Evolutionary conservation across 2,329 filamentous ascomycete species (phyloP), one percentile per base, ranked within the genome.

Genomic region (Aspergillus piperis): DNA sequence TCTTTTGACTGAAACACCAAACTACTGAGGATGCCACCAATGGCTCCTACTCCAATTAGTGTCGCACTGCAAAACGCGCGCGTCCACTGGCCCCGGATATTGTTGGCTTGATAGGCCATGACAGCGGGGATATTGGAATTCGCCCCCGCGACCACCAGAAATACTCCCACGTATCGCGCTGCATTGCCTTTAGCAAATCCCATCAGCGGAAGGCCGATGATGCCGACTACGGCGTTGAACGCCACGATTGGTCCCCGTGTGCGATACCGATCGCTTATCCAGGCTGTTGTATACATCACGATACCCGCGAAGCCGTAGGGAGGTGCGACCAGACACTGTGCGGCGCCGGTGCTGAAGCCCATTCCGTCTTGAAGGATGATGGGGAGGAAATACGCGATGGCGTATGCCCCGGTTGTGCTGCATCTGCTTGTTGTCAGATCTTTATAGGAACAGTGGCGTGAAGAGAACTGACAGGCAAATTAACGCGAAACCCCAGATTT

Each of bases 11-110:
- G 82, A 77, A 94, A 95, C 10, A 93, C 87, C 59, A 91, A 79
- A 66, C 85, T 86, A n/a, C 90, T 90, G 1, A 86, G 84, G 64
- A 95, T 94, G 27, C 91, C 91, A 32, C 91, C 91, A 27, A 95
- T 81, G 3, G 90, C 90, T 6, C 90, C 90, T 50, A 90, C 86
- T 1, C 88, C 89, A 3, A 95, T 89, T 2, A 93, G 82, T 0
- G 88, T 89, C 2, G 91, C 90, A 61, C 87, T 90, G 73, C 87
- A 89, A 66, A 95, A 87, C 1, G 91, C 91, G 51, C 91, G 86
- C 79, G 94, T 95, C 90, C 91, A 95, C 78, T 95, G 91, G 0
- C 91, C 91, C 56, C 90, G 87, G 70, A 96, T 88, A 75, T 96
- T 96, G 78, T 94, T 95, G 48, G 90, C 90, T 78, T 94, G 91